Base-by-base conservation (phyloP, 306 rosid genomes). In the Lathyrus sativus region DNA sequence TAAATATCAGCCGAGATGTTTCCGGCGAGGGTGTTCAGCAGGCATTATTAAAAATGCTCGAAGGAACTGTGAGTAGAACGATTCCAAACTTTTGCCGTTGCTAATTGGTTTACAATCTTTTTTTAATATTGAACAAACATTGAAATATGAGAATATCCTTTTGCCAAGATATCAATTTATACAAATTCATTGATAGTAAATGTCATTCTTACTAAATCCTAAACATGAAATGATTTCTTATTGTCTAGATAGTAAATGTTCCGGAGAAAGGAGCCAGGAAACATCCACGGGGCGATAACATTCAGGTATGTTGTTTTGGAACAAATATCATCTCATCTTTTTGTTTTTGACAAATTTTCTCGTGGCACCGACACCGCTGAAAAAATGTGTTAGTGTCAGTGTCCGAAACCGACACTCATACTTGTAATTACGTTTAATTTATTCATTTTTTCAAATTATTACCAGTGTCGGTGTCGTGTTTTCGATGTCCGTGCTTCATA, bases 1-100 rank as follows among this genome's bases (percentile, higher is more conserved):
- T 88, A 79, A 92, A 92, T 64, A 82, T 90, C 74, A 92, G 96
- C 78, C 88, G 98, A 73, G 98, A 90, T 80, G 98, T 92, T 75
- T 92, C 98, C 37, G 98, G 98, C 3, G 98, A 92, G 84, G 98
- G 96, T 46, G 96, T 89, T 82, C 98, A 92, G 78, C 98, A 92
- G 85, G 98, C 98, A 68, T 74, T 92, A 74, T 78, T 92, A 70
- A 92, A 92, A 85, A 92, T 92, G 96, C 92, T 92, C 7, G 98
- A 92, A 85, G 98, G 96, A 92, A 92, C 96, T 45, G 98, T 90
- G 81, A 92, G 98, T 83, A 62, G 53, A 62, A 60, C 12, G 67
- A 19, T 73, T 50, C 55, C 50, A 46, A 56, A 45, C 26, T 69
- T 41, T 37, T 43, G 24, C 56, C 42, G 46, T 68, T 68, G 57